A percentile compares a stretch with the other conserved stretches of the same genome.
Evolutionary conservation across 345 rosid genomes (phyloP).

Genomic region (Salix udensis): DNA sequence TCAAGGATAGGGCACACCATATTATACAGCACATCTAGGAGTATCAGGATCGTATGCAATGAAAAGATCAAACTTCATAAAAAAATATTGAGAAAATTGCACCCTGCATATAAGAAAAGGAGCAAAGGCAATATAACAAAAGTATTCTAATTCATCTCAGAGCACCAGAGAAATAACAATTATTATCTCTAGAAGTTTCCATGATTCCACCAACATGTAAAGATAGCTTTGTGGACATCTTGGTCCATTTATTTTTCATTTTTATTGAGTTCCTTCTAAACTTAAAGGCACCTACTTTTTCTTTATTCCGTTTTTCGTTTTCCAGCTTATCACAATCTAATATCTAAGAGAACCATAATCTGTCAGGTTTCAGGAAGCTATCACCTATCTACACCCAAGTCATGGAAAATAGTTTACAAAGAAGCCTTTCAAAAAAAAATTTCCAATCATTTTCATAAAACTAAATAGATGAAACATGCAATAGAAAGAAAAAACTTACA

Average conservation of each 20-base stretch:
- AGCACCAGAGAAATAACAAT: background rate
- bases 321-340: background rate
- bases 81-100: background rate
- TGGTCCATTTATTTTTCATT: background rate
- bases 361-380: background rate
- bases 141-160: background rate
- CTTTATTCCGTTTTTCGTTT: background rate
- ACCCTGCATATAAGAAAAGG: background rate
- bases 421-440: background rate
- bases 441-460: background rate
- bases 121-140: background rate
- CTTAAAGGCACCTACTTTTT: background rate
- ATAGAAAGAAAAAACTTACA: slow-evolving; percentile 57
- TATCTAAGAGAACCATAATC: background rate
- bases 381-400: background rate
- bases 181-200: background rate
- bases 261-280: background rate
- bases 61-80: background rate
- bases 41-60: background rate
- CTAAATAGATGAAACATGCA: background rate
- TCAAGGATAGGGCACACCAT: background rate
- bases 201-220: background rate
- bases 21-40: background rate
- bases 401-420: background rate
- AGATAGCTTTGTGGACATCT: background rate